Base-by-base conservation (phyloP, 352 stramenopile species). In the Lagenidium sp. region DNA sequence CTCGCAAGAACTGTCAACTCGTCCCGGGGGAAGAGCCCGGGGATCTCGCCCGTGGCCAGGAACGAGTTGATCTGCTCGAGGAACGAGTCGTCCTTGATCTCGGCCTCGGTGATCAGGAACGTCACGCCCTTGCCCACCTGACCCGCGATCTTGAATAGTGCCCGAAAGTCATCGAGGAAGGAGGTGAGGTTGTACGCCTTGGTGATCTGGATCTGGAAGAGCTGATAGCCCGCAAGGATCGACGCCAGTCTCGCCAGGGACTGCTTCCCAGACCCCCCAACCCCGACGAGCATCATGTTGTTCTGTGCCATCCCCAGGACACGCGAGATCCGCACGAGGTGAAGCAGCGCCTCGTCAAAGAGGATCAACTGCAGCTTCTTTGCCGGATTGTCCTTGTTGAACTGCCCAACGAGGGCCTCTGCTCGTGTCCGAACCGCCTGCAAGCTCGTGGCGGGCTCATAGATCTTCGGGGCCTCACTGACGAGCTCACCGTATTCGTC, bases 51-150 rank as follows among this genome's bases (percentile, higher is more conserved):
- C 2, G 77, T 91, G 4, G 80, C 82, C 6, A 97, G 55, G 6
- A 96, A 62, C 43, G 66, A 68, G 46, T 97, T 96, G 28, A 97
- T 79, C 25, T 88, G 64, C 35, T 97, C 87, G 1, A 97, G 45
- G 50, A 96, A 96, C 1, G 60, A 65, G 22, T 97, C 85, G 29
- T 95, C 76, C 52, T 96, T 95, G 53, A 97, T 85, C 47, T 96
- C 83, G 1, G 68, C 65, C 44, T 96, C 86, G 0, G 85, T 95
- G 20, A 95, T 70, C 11, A 96, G 20, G 51, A 95, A 96, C 7
- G 85, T 75, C 1, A 90, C 69, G 6, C 66, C 65, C 29, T 93
- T 89, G 3, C 85, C 80, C 36, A 63, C 54, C 49, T 93, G 79
- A 10, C 86, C 85, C 0, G 77, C 76, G 18, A 72, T 58, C 52